Percentiles rank a stretch among this genome's conserved stretches.
Evolutionary conservation across 2,329 filamentous ascomycete genomes (phyloP).

Genomic region (Xylariaceae sp.): DNA sequence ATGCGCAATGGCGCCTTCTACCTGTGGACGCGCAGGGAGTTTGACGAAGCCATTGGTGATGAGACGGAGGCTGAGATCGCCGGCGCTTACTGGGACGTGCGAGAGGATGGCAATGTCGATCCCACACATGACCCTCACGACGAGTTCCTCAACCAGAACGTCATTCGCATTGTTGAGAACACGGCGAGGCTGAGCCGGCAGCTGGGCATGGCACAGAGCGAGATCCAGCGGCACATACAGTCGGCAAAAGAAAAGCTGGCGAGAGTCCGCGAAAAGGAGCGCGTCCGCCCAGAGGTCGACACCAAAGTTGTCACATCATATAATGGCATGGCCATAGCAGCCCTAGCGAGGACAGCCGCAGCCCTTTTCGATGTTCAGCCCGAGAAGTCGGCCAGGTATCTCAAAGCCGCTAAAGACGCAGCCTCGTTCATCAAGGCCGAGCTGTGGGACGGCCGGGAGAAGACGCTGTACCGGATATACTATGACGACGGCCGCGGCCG

Average conservation of each 20-base stretch:
- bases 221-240: conserved; percentile 60
- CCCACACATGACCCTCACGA: conserved; percentile 81
- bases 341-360: conserved; percentile 67
- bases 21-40: conserved; percentile 84
- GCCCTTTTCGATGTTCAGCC: conserved; percentile 50
- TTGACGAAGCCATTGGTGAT: conserved; percentile 65
- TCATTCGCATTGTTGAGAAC: conserved; percentile 64
- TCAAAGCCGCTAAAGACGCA: conserved; percentile 58
- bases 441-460: conserved; percentile 59
- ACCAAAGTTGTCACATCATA: conserved; percentile 82
- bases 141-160: conserved; percentile 91
- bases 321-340: conserved; percentile 83
- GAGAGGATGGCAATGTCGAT: conserved; percentile 77
- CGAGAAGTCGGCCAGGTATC: conserved; percentile 45
- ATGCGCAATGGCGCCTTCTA: conserved; percentile 92
- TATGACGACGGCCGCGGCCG: conserved; percentile 47
- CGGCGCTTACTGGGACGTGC: conserved; percentile 78
- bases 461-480: conserved; percentile 67
- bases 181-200: conserved; percentile 64
- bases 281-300: conserved; percentile 71
- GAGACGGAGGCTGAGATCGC: conserved; percentile 62
- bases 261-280: conserved; percentile 63
- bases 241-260: conserved; percentile 61
- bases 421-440: conserved; percentile 64
- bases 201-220: conserved; percentile 62